Evolutionary conservation across 2,329 filamentous ascomycete species (phyloP).

Genomic region (Furcasterigmium furcatum): DNA sequence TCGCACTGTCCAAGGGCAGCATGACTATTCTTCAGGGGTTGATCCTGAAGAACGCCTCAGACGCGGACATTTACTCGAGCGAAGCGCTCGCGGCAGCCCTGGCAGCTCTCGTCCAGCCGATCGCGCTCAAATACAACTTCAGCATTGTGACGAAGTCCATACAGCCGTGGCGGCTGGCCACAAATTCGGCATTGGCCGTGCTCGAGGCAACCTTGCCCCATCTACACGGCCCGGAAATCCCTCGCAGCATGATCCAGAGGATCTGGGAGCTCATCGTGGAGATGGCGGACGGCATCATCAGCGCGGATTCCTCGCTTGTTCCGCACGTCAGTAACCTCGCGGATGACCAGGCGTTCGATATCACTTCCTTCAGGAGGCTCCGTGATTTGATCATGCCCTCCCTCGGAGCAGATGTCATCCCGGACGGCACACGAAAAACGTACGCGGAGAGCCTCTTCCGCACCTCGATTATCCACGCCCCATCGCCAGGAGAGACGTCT

Average conservation of each 20-base stretch:
- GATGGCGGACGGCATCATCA: conserved; percentile 66
- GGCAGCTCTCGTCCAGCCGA: conserved; percentile 63
- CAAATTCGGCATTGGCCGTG: conserved; percentile 65
- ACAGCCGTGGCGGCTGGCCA: conserved; percentile 78
- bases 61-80: conserved; percentile 66
- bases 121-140: conserved; percentile 79
- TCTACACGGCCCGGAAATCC: conserved; percentile 42
- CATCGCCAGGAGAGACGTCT: conserved; percentile 46
- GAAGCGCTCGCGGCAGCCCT: conserved; percentile 65
- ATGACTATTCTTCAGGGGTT: conserved; percentile 68
- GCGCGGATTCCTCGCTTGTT: conserved; percentile 54
- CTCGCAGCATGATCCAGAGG: conserved; percentile 40
- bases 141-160: conserved; percentile 65
- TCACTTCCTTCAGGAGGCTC: conserved; percentile 67
- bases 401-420: conserved; percentile 63
- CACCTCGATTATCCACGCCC: conserved; percentile 75
- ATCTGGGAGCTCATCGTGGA: conserved; percentile 71
- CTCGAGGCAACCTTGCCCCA: conserved; percentile 63
- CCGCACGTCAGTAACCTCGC: conserved; percentile 45
- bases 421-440: conserved; percentile 62
- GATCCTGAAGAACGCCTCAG: conserved; percentile 54
- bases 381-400: conserved; percentile 70
- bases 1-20: conserved; percentile 82
- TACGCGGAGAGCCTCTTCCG: conserved; percentile 78
- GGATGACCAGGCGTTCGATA: conserved; percentile 79